A percentile compares a stretch with the other conserved stretches of the same genome.
phyloP scores from a whole-genome alignment of 2,329 filamentous ascomycete genomes.

The Sporothrix brunneoviolacea region DNA sequence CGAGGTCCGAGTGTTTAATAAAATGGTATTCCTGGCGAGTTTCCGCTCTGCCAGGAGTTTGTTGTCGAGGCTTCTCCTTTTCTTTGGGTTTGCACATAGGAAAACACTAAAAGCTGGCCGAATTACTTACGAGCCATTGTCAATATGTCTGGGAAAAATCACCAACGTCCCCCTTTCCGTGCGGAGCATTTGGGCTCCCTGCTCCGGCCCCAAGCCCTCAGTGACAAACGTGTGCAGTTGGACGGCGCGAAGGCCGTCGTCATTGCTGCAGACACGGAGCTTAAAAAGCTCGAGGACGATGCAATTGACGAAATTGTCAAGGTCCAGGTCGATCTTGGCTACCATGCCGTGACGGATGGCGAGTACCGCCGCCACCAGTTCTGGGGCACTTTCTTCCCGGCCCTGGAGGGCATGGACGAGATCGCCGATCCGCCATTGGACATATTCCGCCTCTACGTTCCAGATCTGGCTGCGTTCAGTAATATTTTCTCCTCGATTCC shows the following conservation, averaged over 20 bases:
- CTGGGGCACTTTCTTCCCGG: constrained; percentile 31
- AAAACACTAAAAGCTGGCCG: too few relatives aligned
- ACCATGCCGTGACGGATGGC: constrained; percentile 52
- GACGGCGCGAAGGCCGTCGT: constrained; percentile 32
- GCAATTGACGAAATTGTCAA: constrained; percentile 54
- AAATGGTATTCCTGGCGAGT: too few relatives aligned
- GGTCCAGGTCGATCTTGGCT: constrained; percentile 51
- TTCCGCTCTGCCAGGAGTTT: too few relatives aligned
- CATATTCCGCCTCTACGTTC: constrained; percentile 33
- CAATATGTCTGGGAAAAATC: constrained; percentile 4
- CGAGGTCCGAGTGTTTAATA: too few relatives aligned
- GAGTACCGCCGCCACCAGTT: constrained; percentile 43
- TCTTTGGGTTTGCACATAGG: too few relatives aligned
- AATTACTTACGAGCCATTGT: too few relatives aligned
- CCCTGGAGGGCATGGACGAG: constrained; percentile 36
- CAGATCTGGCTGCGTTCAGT: constrained; percentile 36
- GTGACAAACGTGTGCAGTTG: constrained; percentile 35
- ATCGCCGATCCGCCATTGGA: constrained; percentile 27
- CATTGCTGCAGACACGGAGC: constrained; percentile 33
- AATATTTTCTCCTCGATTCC: too few relatives aligned
- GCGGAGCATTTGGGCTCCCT: constrained; percentile 72
- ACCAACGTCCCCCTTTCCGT: constrained; percentile 52
- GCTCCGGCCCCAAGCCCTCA: constrained; percentile 59
- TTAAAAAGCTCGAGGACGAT: constrained; percentile 49
- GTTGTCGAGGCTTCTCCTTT: too few relatives aligned